Percentiles rank a stretch among this genome's conserved stretches.
These are phyloP conservation scores for Fraxinus anomala DNA, from an alignment of 257 asterid genomes.

Conservation along the genomic window DNA sequence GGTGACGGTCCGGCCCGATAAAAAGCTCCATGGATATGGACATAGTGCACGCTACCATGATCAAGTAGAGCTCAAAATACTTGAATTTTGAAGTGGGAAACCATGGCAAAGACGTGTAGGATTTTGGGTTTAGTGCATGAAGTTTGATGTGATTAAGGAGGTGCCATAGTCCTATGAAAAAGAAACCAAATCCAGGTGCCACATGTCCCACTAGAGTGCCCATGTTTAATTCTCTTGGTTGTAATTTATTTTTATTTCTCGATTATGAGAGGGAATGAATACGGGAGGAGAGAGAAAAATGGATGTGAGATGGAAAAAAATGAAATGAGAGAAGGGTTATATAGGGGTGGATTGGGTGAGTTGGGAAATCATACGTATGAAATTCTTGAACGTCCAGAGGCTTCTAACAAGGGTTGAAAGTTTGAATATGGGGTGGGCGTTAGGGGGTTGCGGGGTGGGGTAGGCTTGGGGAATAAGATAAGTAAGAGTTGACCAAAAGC, in stretches of 20 bases:
- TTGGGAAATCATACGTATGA: background rate
- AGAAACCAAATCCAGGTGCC: constrained; percentile 84
- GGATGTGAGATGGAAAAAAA: background rate
- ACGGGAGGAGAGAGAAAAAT: background rate
- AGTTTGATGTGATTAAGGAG: constrained; percentile 67
- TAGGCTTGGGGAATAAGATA: constrained; percentile 41
- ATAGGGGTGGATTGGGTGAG: background rate
- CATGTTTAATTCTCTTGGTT: constrained; percentile 35
- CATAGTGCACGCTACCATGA: constrained; percentile 46
- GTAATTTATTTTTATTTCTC: background rate
- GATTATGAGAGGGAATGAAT: background rate
- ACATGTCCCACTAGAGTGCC: constrained; percentile 82
- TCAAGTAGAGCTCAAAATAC: constrained; percentile 73
- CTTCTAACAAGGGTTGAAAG: constrained; percentile 26
- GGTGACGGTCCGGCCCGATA: constrained; percentile 73
- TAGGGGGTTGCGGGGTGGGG: background rate
- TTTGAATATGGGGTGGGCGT: constrained; percentile 26
- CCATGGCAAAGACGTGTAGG: constrained; percentile 75
- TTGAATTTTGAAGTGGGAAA: constrained; percentile 64
- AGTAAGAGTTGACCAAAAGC: constrained; percentile 38
- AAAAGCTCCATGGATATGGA: constrained; percentile 90
- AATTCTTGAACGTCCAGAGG: constrained; percentile 31
- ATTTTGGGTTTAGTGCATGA: constrained; percentile 58
- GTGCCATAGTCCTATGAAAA: constrained; percentile 78
- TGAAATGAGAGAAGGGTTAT: constrained; percentile 12